A percentile compares a stretch with the other conserved stretches of the same genome.
Conservation (phyloP, 179 eudicot genomes). For the Sideroxylon spinosum region DNA sequence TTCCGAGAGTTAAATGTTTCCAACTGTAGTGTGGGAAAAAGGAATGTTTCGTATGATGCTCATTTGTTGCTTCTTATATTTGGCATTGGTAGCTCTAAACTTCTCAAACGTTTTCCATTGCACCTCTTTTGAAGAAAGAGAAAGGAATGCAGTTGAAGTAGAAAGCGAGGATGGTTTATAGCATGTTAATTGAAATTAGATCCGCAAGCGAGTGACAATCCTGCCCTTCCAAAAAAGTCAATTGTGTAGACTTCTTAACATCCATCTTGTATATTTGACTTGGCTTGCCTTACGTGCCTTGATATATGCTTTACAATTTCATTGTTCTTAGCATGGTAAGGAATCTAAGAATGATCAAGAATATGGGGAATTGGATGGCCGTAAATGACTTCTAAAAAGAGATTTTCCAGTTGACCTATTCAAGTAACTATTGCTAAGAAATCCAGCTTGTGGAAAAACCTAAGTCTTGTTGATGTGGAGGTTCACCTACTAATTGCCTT, state of each 20-base stretch:
- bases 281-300: too few relatives aligned
- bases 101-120: not conserved
- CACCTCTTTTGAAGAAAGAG: not conserved
- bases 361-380: conserved; percentile 1
- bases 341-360: not conserved
- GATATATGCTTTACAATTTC: not conserved
- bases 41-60: not conserved
- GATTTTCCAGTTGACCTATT: not conserved
- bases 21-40: not conserved
- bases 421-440: not conserved
- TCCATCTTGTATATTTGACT: too few relatives aligned
- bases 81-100: not conserved
- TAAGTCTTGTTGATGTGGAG: too few relatives aligned
- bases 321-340: not conserved
- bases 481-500: too few relatives aligned
- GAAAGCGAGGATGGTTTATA: too few relatives aligned
- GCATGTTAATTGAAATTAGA: too few relatives aligned
- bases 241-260: too few relatives aligned
- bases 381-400: not conserved
- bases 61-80: not conserved
- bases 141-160: too few relatives aligned
- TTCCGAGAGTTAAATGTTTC: too few relatives aligned
- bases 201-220: too few relatives aligned
- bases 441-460: too few relatives aligned
- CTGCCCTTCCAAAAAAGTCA: too few relatives aligned